A percentile compares a stretch with the other conserved stretches of the same genome.
These are phyloP conservation scores for Arthrinium phaeospermum DNA, from an alignment of 2,329 filamentous ascomycete species.

Conservation along the genomic window DNA sequence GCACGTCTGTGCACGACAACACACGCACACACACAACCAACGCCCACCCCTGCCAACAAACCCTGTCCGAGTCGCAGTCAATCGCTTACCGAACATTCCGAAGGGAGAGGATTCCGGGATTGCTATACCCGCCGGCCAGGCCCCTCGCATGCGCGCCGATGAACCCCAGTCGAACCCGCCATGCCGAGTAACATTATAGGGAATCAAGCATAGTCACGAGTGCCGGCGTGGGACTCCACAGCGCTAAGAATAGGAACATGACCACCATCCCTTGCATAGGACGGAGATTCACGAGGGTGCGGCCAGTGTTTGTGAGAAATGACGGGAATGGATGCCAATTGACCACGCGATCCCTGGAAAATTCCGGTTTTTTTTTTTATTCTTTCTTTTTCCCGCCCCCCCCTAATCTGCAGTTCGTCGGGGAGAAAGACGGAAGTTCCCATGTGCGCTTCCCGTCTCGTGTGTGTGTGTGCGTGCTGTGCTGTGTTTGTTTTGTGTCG, in stretches of 20 bases:
- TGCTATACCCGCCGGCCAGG: background rate
- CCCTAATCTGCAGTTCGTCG: background rate
- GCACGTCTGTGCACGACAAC: background rate
- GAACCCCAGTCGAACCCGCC: background rate
- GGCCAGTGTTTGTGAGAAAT: slow-evolving; percentile 3
- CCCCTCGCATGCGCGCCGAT: background rate
- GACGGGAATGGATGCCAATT: slow-evolving; percentile 3
- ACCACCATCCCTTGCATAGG: background rate
- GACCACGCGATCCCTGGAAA: background rate
- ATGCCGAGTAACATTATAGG: background rate
- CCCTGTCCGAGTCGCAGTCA: background rate
- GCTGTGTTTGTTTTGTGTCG: background rate
- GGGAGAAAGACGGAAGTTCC: background rate
- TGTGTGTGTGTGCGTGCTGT: background rate
- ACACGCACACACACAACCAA: background rate
- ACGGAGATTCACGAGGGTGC: background rate
- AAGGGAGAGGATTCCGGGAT: background rate
- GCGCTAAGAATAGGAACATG: slow-evolving; percentile 15
- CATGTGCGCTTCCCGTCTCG: background rate
- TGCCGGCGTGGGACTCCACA: background rate
- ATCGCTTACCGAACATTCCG: background rate
- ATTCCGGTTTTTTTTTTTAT: background rate
- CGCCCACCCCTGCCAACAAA: background rate
- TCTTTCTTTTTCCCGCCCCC: background rate
- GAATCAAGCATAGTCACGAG: background rate